These are phyloP conservation scores for Hygrophorus pudorinus DNA, from an alignment of 768 basidiomycete species.

Conservation along the genomic window DNA sequence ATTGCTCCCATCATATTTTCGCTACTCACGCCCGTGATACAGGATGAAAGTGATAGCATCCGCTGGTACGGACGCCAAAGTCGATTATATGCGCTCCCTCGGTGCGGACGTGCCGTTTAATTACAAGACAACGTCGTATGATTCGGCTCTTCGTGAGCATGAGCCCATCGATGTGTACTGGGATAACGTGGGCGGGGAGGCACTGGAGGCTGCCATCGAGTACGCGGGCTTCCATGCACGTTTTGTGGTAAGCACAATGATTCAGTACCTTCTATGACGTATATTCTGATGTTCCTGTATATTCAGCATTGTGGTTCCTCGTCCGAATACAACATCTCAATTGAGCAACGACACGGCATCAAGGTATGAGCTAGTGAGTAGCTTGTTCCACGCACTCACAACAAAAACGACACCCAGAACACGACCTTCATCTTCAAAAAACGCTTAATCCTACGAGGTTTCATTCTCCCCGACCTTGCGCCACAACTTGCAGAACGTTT, in stretches of 20 bases:
- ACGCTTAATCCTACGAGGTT: constrained; percentile 28
- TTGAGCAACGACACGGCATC: constrained; percentile 21
- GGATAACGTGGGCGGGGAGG: constrained; percentile 54
- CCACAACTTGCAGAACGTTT: constrained; percentile 32
- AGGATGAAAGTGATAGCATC: constrained; percentile 60
- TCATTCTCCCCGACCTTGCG: constrained; percentile 24
- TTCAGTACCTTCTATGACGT: not conserved
- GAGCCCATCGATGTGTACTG: constrained; percentile 43
- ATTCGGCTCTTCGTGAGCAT: constrained; percentile 42
- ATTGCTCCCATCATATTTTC: constrained; percentile 23
- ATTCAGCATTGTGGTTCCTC: not conserved
- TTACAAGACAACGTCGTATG: constrained; percentile 51
- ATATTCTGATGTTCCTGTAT: too few species aligned
- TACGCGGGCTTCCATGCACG: constrained; percentile 33
- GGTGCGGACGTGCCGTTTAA: constrained; percentile 67
- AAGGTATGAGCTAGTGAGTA: not conserved
- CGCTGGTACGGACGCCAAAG: constrained; percentile 68
- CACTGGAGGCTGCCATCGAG: constrained; percentile 44
- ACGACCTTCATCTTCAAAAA: constrained; percentile 19
- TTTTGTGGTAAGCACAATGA: constrained; percentile 35
- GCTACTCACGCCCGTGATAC: constrained; percentile 40
- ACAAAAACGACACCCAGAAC: constrained; percentile 20
- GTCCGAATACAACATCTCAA: not conserved
- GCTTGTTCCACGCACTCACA: constrained; percentile 5
- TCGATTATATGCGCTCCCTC: constrained; percentile 46